Percentiles rank a stretch among this genome's conserved stretches.
These are phyloP conservation scores for Aristolochia contorta DNA, from an alignment of 164 flowering plant genomes.

Conservation along the genomic window DNA sequence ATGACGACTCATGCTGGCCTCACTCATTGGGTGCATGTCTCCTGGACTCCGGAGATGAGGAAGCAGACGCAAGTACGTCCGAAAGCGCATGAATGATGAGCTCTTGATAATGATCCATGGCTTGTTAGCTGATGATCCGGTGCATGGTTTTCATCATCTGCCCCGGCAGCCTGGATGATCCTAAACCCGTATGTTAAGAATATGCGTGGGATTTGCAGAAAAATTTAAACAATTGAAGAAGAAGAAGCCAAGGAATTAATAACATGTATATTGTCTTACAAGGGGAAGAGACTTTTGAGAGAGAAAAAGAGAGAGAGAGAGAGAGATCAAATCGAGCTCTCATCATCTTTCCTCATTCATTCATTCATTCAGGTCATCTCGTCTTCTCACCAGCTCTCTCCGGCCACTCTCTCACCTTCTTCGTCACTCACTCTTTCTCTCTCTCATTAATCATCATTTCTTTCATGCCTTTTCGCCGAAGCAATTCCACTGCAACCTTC, in stretches of 20 bases:
- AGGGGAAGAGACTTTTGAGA: not conserved
- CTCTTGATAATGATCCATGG: slow-evolving; percentile 7
- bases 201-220: not conserved
- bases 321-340: too few species aligned
- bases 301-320: not conserved
- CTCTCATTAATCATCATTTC: slow-evolving; percentile 19
- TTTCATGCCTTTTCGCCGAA: slow-evolving; percentile 42
- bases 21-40: not conserved
- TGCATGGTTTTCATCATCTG: slow-evolving; percentile 1
- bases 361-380: slow-evolving; percentile 29
- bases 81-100: slow-evolving; percentile 13
- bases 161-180: not conserved
- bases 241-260: not conserved
- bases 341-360: slow-evolving; percentile 25
- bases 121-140: not conserved
- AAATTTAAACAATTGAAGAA: not conserved
- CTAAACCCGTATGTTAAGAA: too few species aligned
- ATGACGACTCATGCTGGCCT: not conserved
- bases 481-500: slow-evolving; percentile 40
- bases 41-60: slow-evolving; percentile 7
- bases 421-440: slow-evolving; percentile 17
- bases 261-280: not conserved
- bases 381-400: slow-evolving; percentile 2
- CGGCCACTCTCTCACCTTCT: slow-evolving; percentile 10
- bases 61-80: slow-evolving; percentile 8